Base-by-base conservation (phyloP, 768 basidiomycete genomes). In the Tricholoma furcatifolium region DNA sequence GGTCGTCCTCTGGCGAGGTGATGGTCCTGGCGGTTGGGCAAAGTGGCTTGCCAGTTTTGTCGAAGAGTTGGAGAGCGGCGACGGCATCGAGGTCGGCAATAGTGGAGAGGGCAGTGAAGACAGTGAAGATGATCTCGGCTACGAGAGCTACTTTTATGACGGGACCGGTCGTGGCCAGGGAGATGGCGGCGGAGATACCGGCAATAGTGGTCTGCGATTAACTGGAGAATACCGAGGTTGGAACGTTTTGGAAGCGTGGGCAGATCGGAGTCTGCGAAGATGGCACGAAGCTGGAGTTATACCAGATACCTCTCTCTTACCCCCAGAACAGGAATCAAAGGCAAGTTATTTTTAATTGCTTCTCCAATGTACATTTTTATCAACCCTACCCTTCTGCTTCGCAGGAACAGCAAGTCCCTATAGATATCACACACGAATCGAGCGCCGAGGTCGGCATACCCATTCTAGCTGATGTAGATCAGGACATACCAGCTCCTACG, bases 211-310 rank as follows among this genome's bases (percentile, higher is more conserved):
- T 3, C 65, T 97, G 61, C 81, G 88, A 39, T 70, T 95, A 60
- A 79, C 80, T 4, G 95, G 93, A 27, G 87, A 93, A 63, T 97
- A 97, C 64, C 80, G 82, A 67, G 93, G 95, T 6, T 97, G 93
- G 94, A 90, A 78, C 65, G 89, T 93, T 6, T 69, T 97, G 53
- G 94, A 98, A 67, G 95, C 93, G 12, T 91, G 88, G 88, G 94
- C 92, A 43, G 95, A 97, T 71, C 79, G 80, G 59, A 93, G 93
- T 70, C 76, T 93, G 43, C 81, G 87, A 65, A 83, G 84, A 65
- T 98, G 95, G 94, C 83, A 87, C 50, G 84, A 89, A 60, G 77
- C 83, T 21, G 93, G 93, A 2, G 67, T 93, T 31, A 76, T 91
- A 31, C 68, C 82, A 24, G 82, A 83, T 46, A 65, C 73, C 36